A percentile compares a stretch with the other conserved stretches of the same genome.
Conservation (phyloP, 345 rosid species). For the Moringa oleifera region DNA sequence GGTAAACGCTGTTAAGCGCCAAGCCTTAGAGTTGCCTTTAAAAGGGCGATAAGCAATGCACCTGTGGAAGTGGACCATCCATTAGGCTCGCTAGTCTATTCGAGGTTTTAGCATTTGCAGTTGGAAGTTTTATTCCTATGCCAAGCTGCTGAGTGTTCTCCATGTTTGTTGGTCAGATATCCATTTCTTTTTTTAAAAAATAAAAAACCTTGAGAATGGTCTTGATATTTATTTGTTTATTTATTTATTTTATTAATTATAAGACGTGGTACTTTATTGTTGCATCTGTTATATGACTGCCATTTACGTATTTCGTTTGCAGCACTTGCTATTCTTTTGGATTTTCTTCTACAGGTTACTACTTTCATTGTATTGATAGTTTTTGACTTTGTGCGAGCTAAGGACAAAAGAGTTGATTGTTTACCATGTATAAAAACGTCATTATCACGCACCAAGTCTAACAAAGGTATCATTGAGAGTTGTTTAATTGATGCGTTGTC, state of each 20-base stretch:
- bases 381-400: conserved; percentile 77
- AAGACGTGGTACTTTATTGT: too few species aligned
- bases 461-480: conserved; percentile 48
- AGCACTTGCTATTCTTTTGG: conserved; percentile 95
- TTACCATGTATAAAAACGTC: conserved; percentile 72
- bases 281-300: conserved; percentile 9
- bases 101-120: conserved; percentile 94
- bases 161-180: conserved; percentile 85
- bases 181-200: conserved; percentile 3
- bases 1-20: conserved; percentile 94
- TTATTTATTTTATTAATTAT: neutral
- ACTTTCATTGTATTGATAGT: conserved; percentile 94
- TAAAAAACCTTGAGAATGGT: neutral
- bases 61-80: conserved; percentile 99
- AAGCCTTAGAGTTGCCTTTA: conserved; percentile 67
- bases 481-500: conserved; percentile 11
- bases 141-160: conserved; percentile 97
- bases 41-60: conserved; percentile 88
- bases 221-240: neutral
- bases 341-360: conserved; percentile 92
- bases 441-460: conserved; percentile 43
- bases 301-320: conserved; percentile 32
- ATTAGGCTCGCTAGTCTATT: conserved; percentile 95
- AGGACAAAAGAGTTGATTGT: conserved; percentile 77
- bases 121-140: conserved; percentile 92